Evolutionary conservation across 495 filamentous ascomycete species (phyloP).

Genomic region (Tetracladium setigerum): DNA sequence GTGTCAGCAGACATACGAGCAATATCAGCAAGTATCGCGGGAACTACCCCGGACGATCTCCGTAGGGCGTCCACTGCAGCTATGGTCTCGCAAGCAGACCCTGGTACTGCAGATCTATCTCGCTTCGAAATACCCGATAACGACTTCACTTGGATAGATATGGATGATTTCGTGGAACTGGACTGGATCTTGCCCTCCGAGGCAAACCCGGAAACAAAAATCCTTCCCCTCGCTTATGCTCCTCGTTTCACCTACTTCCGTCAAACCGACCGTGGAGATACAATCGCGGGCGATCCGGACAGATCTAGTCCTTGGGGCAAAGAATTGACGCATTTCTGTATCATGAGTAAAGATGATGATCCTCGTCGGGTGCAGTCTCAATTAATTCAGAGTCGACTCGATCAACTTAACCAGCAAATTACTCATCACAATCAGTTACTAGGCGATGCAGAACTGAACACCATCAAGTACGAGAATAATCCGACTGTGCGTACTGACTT

Average conservation of each 20-base stretch:
- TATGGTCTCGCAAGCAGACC: slow-evolving; percentile 40
- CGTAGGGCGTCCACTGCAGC: slow-evolving; percentile 48
- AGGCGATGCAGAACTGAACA: slow-evolving; percentile 56
- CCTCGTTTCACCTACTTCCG: slow-evolving; percentile 95
- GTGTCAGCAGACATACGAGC: slow-evolving; percentile 89
- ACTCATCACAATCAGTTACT: slow-evolving; percentile 58
- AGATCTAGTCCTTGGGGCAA: slow-evolving; percentile 81
- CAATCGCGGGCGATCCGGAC: slow-evolving; percentile 58
- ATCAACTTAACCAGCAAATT: slow-evolving; percentile 70
- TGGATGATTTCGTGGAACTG: slow-evolving; percentile 98
- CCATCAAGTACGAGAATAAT: slow-evolving; percentile 48
- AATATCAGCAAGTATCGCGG: slow-evolving; percentile 81
- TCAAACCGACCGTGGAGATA: slow-evolving; percentile 82
- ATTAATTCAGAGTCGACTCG: slow-evolving; percentile 71
- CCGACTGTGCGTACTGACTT: slow-evolving; percentile 50
- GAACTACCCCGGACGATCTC: slow-evolving; percentile 66
- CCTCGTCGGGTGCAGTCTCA: slow-evolving; percentile 83
- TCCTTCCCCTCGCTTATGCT: slow-evolving; percentile 83
- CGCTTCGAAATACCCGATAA: slow-evolving; percentile 91
- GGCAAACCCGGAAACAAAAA: slow-evolving; percentile 85
- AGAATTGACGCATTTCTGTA: slow-evolving; percentile 87
- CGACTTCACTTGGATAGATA: slow-evolving; percentile 92
- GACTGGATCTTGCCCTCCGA: slow-evolving; percentile 93
- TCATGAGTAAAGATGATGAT: slow-evolving; percentile 91
- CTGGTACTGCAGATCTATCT: slow-evolving; percentile 59